Evolutionary conservation across 495 filamentous ascomycete genomes (phyloP), one percentile per base, ranked within the genome.

Genomic region (Thermothielavioides terrestris): DNA sequence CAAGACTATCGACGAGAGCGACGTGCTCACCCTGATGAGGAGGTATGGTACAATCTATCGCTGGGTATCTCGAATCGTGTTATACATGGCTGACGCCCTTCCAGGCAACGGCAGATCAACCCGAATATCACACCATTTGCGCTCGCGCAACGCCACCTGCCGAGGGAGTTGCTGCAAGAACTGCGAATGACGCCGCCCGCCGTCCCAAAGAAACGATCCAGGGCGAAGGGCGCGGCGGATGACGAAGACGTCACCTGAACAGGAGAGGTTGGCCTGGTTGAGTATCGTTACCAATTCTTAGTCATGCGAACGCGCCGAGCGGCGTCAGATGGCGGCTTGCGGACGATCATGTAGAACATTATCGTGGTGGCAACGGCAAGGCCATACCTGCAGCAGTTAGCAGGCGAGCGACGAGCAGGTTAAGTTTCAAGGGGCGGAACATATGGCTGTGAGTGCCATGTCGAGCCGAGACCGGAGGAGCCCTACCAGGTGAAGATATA

Each of bases 401-500:
- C 28, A 45, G 34, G 46, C 28, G 35, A 21, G 11, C 10, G n/a
- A n/a, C n/a, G n/a, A n/a, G n/a, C n/a, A n/a, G n/a, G n/a, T n/a
- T n/a, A n/a, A n/a, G n/a, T n/a, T 22, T n/a, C 31, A 37, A 11
- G 20, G 25, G 25, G 5, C n/a, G 20, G 1, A 28, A 11, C 6
- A 21, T n/a, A n/a, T n/a, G n/a, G n/a, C n/a, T n/a, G n/a, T n/a
- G n/a, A n/a, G n/a, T n/a, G n/a, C n/a, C n/a, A n/a, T n/a, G n/a
- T n/a, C n/a, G n/a, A n/a, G n/a, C n/a, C 10, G 4, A 2, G 7
- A 14, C 17, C 10, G 31, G 3, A 17, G 23, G 5, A 72, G n/a
- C n/a, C 81, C 61, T 79, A 95, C 92, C 92, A 98, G 44, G 92
- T 98, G 64, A 95, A 90, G 49, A 98, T 96, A 62, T 98, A 98